phyloP scores from a whole-genome alignment of 108 stramenopile genomes.

The Cyclotella choctawhatcheeana region DNA sequence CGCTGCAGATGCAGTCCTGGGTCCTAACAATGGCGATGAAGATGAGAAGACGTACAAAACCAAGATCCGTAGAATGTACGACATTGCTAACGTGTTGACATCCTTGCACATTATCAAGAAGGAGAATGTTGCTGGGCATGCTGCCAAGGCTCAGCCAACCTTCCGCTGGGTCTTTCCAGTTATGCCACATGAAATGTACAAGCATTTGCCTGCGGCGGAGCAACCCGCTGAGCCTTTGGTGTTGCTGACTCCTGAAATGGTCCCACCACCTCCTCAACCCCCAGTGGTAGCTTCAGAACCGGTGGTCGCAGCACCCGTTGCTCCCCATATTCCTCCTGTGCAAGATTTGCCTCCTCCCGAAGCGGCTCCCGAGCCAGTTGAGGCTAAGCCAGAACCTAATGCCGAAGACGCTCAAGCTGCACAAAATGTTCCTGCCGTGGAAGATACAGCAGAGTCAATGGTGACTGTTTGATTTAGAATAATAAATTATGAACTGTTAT shows the following conservation, averaged over 20 bases:
- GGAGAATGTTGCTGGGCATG: slow-evolving; percentile 53
- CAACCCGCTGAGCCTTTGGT: neutral
- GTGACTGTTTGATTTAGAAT: too few species aligned
- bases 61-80: slow-evolving; percentile 94
- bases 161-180: slow-evolving; percentile 67
- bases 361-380: too few species aligned
- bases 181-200: slow-evolving; percentile 41
- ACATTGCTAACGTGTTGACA: slow-evolving; percentile 94
- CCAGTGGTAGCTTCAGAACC: neutral
- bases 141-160: slow-evolving; percentile 52
- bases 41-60: slow-evolving; percentile 78
- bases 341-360: neutral
- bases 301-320: neutral
- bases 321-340: neutral
- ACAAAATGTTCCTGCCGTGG: too few species aligned
- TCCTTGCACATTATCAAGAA: slow-evolving; percentile 81
- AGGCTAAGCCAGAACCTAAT: too few species aligned
- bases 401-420: too few species aligned
- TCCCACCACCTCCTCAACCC: neutral
- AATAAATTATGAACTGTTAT: too few species aligned
- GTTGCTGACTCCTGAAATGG: neutral
- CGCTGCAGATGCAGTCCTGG: slow-evolving; percentile 81
- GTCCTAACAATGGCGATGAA: slow-evolving; percentile 38
- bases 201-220: slow-evolving; percentile 19
- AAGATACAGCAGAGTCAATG: too few species aligned